Evolutionary conservation across 2,329 filamentous ascomycete genomes (phyloP).

Genomic region (Diaporthe amygdali): DNA sequence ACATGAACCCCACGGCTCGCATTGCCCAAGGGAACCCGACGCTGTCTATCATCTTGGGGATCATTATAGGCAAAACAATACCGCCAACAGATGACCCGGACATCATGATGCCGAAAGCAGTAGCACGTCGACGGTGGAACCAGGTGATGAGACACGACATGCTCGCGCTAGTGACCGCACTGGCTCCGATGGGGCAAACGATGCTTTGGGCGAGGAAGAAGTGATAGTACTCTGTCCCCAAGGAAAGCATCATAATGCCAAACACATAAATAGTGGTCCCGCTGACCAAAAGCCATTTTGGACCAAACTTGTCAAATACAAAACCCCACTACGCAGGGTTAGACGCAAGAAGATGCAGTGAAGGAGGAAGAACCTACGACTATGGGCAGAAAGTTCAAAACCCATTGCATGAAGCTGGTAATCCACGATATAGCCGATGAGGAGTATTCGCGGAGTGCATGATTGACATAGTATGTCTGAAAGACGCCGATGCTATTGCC

Average conservation of each 20-base stretch:
- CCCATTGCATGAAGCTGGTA: conserved; percentile 51
- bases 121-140: conserved; percentile 32
- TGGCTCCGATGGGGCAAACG: conserved; percentile 42
- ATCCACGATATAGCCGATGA: conserved; percentile 67
- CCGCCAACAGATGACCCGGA: conserved; percentile 41
- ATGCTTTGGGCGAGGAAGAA: conserved; percentile 45
- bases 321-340: conserved; percentile 32
- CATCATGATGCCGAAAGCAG: conserved; percentile 34
- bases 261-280: conserved; percentile 64
- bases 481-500: conserved; percentile 54
- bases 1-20: conserved; percentile 43
- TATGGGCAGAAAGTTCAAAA: conserved; percentile 57
- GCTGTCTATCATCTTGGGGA: conserved; percentile 38
- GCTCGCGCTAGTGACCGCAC: conserved; percentile 39
- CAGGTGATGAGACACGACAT: conserved; percentile 37
- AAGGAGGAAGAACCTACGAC: conserved; percentile 34
- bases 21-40: conserved; percentile 48
- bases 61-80: conserved; percentile 47
- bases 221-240: conserved; percentile 49
- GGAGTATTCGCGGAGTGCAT: conserved; percentile 53
- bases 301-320: conserved; percentile 67
- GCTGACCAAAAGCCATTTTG: conserved; percentile 56
- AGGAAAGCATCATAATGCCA: conserved; percentile 66
- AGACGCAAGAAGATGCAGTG: background rate
- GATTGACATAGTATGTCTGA: conserved; percentile 61